Conservation (phyloP, 2,329 filamentous ascomycete genomes). For the Venturia asperata region DNA sequence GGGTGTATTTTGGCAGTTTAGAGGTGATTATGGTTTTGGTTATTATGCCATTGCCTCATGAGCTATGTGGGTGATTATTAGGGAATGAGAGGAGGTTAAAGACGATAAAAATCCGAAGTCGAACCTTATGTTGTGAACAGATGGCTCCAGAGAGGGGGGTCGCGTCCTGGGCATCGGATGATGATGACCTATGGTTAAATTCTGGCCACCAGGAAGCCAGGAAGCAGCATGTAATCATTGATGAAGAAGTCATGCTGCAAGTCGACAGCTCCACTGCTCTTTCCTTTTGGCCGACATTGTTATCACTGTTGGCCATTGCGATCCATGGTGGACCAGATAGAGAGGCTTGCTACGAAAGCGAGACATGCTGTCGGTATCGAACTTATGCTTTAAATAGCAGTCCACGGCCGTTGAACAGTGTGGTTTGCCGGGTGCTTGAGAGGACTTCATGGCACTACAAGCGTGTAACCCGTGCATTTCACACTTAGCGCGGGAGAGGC, state of each 20-base stretch:
- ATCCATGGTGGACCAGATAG: too few species aligned
- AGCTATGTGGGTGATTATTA: not conserved
- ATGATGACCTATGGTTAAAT: not conserved
- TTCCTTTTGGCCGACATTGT: not conserved
- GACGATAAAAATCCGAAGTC: not conserved
- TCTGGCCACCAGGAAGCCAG: not conserved
- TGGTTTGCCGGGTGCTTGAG: too few species aligned
- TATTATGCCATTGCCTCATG: not conserved
- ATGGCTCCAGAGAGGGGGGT: not conserved
- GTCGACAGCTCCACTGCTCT: not conserved
- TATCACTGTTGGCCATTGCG: too few species aligned
- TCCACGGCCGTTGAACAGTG: too few species aligned
- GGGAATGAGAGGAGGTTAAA: not conserved
- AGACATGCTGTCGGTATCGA: too few species aligned
- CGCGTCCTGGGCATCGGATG: not conserved
- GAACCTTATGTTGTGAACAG: not conserved
- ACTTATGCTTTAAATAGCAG: too few species aligned
- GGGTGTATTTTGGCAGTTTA: not conserved
- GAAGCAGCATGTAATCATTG: not conserved
- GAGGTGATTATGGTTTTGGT: not conserved
- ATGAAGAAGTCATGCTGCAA: not conserved
- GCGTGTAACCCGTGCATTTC: too few species aligned
- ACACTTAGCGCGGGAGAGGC: too few species aligned
- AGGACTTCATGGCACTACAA: too few species aligned
- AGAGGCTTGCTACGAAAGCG: too few species aligned